These are phyloP conservation scores for Cladophialophora bantiana DNA, from an alignment of 2,329 filamentous ascomycete genomes.

Conservation along the genomic window DNA sequence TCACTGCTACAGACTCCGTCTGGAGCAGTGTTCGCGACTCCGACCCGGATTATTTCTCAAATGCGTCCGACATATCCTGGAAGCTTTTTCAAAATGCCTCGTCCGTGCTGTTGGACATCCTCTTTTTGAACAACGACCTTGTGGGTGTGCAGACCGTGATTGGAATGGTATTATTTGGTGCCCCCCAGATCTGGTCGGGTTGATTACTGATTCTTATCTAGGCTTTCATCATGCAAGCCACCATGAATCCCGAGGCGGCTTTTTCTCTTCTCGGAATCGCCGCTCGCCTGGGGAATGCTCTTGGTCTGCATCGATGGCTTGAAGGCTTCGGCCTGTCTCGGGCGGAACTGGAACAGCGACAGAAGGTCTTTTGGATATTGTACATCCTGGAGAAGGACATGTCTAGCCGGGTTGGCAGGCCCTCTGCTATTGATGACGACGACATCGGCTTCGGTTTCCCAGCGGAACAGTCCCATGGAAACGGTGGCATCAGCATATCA, in stretches of 20 bases:
- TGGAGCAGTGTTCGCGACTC: conserved; percentile 1
- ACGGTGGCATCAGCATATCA: conserved; percentile 18
- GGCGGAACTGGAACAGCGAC: conserved; percentile 24
- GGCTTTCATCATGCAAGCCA: conserved; percentile 21
- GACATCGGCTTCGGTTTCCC: conserved; percentile 20
- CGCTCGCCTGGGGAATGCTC: conserved; percentile 16
- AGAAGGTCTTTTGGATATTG: conserved; percentile 31
- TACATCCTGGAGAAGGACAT: conserved; percentile 29
- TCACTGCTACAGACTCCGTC: conserved; percentile 18
- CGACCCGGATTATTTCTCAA: conserved; percentile 12
- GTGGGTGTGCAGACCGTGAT: conserved; percentile 24
- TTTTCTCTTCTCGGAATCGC: conserved; percentile 20
- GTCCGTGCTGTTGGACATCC: conserved; percentile 16
- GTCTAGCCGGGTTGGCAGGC: conserved; percentile 19
- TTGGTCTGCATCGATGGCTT: conserved; percentile 26
- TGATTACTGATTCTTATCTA: conserved; percentile 2
- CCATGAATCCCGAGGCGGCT: conserved; percentile 22
- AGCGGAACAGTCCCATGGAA: not conserved
- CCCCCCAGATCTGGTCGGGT: not conserved
- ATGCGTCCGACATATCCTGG: conserved; percentile 10
- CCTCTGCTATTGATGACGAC: conserved; percentile 27
- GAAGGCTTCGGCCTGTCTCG: conserved; percentile 26
- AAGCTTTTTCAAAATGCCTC: conserved; percentile 28
- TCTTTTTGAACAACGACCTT: conserved; percentile 18
- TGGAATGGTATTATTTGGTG: conserved; percentile 21